These are phyloP conservation scores for Aspergillus oerlinghausenensis DNA, from an alignment of 2,329 filamentous ascomycete species.

Conservation along the genomic window DNA sequence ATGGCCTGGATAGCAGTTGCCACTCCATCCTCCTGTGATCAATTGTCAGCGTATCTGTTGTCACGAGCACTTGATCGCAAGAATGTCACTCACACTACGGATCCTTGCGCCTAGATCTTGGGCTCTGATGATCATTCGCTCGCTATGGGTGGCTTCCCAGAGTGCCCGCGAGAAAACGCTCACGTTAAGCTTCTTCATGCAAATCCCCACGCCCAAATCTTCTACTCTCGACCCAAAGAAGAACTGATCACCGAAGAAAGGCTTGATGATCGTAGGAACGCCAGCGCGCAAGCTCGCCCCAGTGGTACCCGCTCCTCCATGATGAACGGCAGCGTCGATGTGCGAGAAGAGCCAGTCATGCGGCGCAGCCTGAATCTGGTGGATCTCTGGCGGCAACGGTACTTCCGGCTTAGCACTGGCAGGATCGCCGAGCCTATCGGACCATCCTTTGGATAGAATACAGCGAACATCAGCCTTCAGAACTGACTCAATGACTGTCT, in stretches of 20 bases:
- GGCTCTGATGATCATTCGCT: conserved; percentile 88
- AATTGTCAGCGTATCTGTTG: conserved; percentile 19
- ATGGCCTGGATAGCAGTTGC: conserved; percentile 83
- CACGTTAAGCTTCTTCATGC: conserved; percentile 84
- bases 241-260: conserved; percentile 97
- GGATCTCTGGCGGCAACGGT: conserved; percentile 71
- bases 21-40: conserved; percentile 76
- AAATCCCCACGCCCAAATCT: conserved; percentile 87
- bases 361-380: conserved; percentile 82
- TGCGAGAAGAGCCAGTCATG: conserved; percentile 96
- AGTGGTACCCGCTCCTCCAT: conserved; percentile 91
- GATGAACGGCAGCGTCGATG: conserved; percentile 90
- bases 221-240: conserved; percentile 90
- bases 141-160: conserved; percentile 85
- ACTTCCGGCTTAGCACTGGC: conserved; percentile 59
- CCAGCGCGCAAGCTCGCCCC: conserved; percentile 88
- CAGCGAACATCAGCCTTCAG: conserved; percentile 88
- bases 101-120: conserved; percentile 79
- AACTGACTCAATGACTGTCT: conserved; percentile 89
- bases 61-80: not conserved
- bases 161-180: conserved; percentile 77
- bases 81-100: conserved; percentile 59
- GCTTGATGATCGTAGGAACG: conserved; percentile 88
- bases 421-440: conserved; percentile 67
- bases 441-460: conserved; percentile 96